Evolutionary conservation across 1,139 yeast species (phyloP).

Genomic region (Kurtzmaniella natalensis): DNA sequence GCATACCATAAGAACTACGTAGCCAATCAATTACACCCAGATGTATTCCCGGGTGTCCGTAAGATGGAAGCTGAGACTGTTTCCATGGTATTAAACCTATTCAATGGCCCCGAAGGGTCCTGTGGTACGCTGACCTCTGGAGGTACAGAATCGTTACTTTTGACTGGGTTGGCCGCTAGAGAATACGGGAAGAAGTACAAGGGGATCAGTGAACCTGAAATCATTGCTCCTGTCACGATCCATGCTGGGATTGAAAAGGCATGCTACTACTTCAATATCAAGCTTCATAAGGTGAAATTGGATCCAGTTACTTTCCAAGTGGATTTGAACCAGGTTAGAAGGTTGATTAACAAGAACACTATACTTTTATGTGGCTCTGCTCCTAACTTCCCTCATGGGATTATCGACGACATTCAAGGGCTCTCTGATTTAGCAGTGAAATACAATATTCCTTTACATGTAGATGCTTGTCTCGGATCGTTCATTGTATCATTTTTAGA

Average conservation of each 20-base stretch:
- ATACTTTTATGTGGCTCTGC: slow-evolving; percentile 88
- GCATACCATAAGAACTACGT: slow-evolving; percentile 78
- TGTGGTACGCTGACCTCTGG: slow-evolving; percentile 95
- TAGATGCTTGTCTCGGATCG: slow-evolving; percentile 94
- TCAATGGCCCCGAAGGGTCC: slow-evolving; percentile 66
- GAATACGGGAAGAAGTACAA: slow-evolving; percentile 53
- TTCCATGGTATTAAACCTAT: slow-evolving; percentile 77
- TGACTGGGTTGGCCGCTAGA: slow-evolving; percentile 84
- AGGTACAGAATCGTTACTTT: slow-evolving; percentile 89
- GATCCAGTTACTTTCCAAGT: slow-evolving; percentile 69
- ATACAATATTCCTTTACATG: slow-evolving; percentile 77
- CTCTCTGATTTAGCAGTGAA: slow-evolving; percentile 63
- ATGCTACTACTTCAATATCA: slow-evolving; percentile 84
- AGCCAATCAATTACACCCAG: slow-evolving; percentile 94
- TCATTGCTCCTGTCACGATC: slow-evolving; percentile 81
- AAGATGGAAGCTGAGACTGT: slow-evolving; percentile 97
- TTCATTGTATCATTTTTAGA: slow-evolving; percentile 80
- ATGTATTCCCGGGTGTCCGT: slow-evolving; percentile 92
- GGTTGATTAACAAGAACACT: slow-evolving; percentile 72
- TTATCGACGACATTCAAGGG: slow-evolving; percentile 80
- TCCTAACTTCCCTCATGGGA: slow-evolving; percentile 96
- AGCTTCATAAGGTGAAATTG: slow-evolving; percentile 72
- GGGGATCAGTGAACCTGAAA: slow-evolving; percentile 75
- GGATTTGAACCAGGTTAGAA: slow-evolving; percentile 56
- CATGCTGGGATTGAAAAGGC: slow-evolving; percentile 98